Conservation (phyloP, 768 basidiomycete genomes). For the Mycena filopes region DNA sequence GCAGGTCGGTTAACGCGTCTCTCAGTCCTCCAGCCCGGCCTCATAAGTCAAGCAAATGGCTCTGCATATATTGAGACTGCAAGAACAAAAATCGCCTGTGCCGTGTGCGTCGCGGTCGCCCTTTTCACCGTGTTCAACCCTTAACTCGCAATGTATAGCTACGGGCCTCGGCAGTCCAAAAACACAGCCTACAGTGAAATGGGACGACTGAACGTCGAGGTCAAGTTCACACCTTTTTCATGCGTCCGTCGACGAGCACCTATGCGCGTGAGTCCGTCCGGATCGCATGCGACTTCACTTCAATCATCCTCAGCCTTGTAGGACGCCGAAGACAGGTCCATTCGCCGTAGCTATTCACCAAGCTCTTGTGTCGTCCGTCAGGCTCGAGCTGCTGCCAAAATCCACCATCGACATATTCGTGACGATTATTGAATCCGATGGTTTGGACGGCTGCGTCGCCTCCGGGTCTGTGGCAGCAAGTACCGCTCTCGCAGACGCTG, state of each 20-base stretch:
- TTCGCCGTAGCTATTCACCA: conserved; percentile 89
- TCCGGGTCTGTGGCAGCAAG: conserved; percentile 89
- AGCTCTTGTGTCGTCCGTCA: conserved; percentile 83
- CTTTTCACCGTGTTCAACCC: conserved; percentile 21
- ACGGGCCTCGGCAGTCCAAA: conserved; percentile 88
- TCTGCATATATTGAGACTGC: conserved; percentile 97
- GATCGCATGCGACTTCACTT: conserved; percentile 22
- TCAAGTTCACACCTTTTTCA: conserved; percentile 97
- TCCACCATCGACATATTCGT: conserved; percentile 93
- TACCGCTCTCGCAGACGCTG: conserved; percentile 91
- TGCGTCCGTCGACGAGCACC: conserved; percentile 82
- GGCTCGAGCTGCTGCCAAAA: conserved; percentile 93
- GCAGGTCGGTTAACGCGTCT: conserved; percentile 16
- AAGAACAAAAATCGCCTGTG: conserved; percentile 92
- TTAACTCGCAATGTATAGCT: conserved; percentile 56
- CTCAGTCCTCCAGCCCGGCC: conserved; percentile 86
- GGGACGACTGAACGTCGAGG: conserved; percentile 92
- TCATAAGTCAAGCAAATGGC: conserved; percentile 94
- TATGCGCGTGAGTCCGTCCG: conserved; percentile 71
- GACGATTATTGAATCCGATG: conserved; percentile 91
- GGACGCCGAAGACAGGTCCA: conserved; percentile 94
- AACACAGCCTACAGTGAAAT: conserved; percentile 84
- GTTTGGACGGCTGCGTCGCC: conserved; percentile 88
- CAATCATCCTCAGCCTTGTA: conserved; percentile 47
- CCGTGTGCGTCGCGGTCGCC: conserved; percentile 76